A percentile compares a stretch with the other conserved stretches of the same genome.
Conservation (phyloP, 2,329 filamentous ascomycete species). For the Talaromyces sp. region DNA sequence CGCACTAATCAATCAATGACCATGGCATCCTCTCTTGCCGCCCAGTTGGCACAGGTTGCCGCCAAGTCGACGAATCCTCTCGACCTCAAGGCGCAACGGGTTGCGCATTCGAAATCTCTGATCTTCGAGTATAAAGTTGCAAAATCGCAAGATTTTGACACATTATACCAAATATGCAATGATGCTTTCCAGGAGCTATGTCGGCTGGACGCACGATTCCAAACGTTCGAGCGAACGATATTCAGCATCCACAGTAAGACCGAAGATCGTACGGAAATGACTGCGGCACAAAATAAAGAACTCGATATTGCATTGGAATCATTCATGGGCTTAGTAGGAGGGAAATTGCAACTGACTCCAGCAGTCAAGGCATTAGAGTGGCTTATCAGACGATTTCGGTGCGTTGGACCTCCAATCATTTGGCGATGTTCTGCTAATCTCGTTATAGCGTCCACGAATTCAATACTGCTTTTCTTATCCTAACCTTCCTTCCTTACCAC, state of each 20-base stretch:
- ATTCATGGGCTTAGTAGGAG: slow-evolving; percentile 78
- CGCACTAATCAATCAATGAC: slow-evolving; percentile 22
- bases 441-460: slow-evolving; percentile 76
- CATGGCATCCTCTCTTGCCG: slow-evolving; percentile 84
- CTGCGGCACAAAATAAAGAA: slow-evolving; percentile 73
- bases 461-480: slow-evolving; percentile 73
- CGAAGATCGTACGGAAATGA: slow-evolving; percentile 85
- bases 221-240: slow-evolving; percentile 70
- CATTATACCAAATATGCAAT: slow-evolving; percentile 79
- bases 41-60: slow-evolving; percentile 91
- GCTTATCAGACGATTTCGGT: slow-evolving; percentile 89
- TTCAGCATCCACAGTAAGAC: slow-evolving; percentile 93
- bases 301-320: slow-evolving; percentile 74
- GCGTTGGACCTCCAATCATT: slow-evolving; percentile 29
- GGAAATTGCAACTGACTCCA: slow-evolving; percentile 76
- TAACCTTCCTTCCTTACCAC: slow-evolving; percentile 92
- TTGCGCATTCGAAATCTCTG: slow-evolving; percentile 87
- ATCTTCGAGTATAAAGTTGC: slow-evolving; percentile 88
- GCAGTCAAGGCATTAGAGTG: slow-evolving; percentile 92
- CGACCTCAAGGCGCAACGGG: slow-evolving; percentile 88
- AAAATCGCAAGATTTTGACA: slow-evolving; percentile 84
- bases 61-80: slow-evolving; percentile 85
- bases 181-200: slow-evolving; percentile 93
- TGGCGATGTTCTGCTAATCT: slow-evolving; percentile 21
- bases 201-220: slow-evolving; percentile 76